Percentiles rank a stretch among this genome's conserved stretches.
These are phyloP conservation scores for Rhodomyrtus psidioides DNA, from an alignment of 441 rosid species.

Conservation along the genomic window DNA sequence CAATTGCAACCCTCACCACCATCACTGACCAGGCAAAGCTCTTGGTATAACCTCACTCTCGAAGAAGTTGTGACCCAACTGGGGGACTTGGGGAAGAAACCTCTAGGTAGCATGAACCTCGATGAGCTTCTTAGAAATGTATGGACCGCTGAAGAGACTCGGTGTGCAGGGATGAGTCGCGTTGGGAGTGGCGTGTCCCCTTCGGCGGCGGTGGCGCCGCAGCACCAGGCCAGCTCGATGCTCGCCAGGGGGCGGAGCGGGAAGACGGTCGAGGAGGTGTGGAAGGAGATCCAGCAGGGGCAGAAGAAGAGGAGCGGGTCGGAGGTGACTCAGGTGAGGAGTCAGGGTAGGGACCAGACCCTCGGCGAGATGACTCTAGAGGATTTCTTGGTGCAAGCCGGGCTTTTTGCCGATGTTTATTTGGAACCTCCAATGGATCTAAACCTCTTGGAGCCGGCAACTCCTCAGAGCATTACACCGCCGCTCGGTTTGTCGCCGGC, in stretches of 20 bases:
- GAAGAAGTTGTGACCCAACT: conserved; percentile 25
- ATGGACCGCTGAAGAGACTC: conserved; percentile 32
- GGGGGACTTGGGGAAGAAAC: conserved; percentile 19
- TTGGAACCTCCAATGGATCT: conserved; percentile 27
- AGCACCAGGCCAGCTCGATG: conserved; percentile 21
- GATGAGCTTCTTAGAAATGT: conserved; percentile 32
- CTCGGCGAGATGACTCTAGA: conserved; percentile 39
- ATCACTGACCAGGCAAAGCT: conserved; percentile 23
- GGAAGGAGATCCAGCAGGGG: conserved; percentile 33
- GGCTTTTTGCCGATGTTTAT: conserved; percentile 24
- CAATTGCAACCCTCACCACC: conserved; percentile 5
- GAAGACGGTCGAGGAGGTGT: conserved; percentile 33
- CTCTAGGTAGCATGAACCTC: conserved; percentile 32
- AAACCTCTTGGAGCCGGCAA: conserved; percentile 1
- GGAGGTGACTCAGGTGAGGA: conserved; percentile 18
- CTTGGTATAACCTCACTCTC: conserved; percentile 26
- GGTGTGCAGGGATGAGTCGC: conserved; percentile 5
- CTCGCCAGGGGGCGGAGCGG: conserved; percentile 27
- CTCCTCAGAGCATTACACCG: conserved; percentile 6
- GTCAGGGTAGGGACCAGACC: conserved; percentile 6
- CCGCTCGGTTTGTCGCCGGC: conserved; percentile 18
- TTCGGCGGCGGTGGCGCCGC: conserved; percentile 13
- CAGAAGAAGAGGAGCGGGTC: conserved; percentile 19
- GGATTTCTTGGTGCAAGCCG: conserved; percentile 64
- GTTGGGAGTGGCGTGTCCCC: not conserved